Conservation (phyloP, 495 filamentous ascomycete species). For the Hamigera avellanea region DNA sequence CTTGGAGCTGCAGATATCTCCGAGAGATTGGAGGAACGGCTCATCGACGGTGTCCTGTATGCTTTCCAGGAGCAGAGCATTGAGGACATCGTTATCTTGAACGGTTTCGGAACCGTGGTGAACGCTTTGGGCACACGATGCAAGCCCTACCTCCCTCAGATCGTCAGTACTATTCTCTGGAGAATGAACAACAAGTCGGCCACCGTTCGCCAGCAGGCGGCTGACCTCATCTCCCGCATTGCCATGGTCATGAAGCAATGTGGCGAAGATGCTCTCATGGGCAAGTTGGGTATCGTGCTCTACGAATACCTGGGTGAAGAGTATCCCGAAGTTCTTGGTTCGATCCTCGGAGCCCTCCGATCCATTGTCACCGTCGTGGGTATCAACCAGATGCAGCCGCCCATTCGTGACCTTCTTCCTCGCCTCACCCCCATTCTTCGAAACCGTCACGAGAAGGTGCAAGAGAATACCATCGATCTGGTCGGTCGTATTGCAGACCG, state of each 20-base stretch:
- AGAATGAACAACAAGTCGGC: slow-evolving; percentile 94
- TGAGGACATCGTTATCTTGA: slow-evolving; percentile 90
- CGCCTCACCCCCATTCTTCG: slow-evolving; percentile 93
- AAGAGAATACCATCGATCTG: slow-evolving; percentile 99
- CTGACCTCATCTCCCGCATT: slow-evolving; percentile 92
- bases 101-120: slow-evolving; percentile 97
- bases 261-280: slow-evolving; percentile 89
- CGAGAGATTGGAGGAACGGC: slow-evolving; percentile 78
- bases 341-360: slow-evolving; percentile 87
- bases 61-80: slow-evolving; percentile 98
- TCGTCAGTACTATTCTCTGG: slow-evolving; percentile 95
- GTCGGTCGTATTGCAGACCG: slow-evolving; percentile 98
- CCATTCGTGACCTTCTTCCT: slow-evolving; percentile 93
- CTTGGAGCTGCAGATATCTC: slow-evolving; percentile 90
- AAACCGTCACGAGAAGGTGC: slow-evolving; percentile 98
- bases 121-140: slow-evolving; percentile 89
- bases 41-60: slow-evolving; percentile 93
- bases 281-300: slow-evolving; percentile 89
- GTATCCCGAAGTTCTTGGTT: slow-evolving; percentile 95
- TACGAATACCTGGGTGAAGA: slow-evolving; percentile 99
- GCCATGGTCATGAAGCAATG: slow-evolving; percentile 99
- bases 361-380: slow-evolving; percentile 97
- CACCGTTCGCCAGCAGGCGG: slow-evolving; percentile 92
- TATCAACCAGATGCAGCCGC: slow-evolving; percentile 96
- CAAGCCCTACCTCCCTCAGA: slow-evolving; percentile 94